Evolutionary conservation across 2,329 filamentous ascomycete genomes (phyloP), one percentile per base, ranked within the genome.

Genomic region (Phoma herbarum): DNA sequence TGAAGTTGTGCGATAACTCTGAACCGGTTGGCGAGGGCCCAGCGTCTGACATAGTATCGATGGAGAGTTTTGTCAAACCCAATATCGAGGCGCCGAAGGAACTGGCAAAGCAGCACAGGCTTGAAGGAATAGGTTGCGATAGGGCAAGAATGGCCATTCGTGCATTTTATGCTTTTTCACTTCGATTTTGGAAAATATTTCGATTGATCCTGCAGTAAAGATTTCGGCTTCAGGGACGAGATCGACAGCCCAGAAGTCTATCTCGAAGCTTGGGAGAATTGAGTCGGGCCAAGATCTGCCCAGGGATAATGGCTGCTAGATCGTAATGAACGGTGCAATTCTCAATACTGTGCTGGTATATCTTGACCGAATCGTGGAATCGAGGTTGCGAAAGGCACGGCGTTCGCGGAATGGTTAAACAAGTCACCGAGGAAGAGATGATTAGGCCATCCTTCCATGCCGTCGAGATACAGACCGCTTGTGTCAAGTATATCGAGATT

Each of bases 171-270:
- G 50, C 70, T 82, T 59, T 76, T 76, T 10, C 69, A 75, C 51
- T 80, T 81, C 58, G 78, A 81, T 60, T 80, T 79, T 54, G 79
- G 82, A 61, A 70, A 80, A 41, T 77, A 81, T 41, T 78, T 78
- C 60, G 79, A 82, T 62, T 79, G 82, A 77, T 75, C 11, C 78
- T 78, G 69, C 75, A 77, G 67, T 79, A 81, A 64, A 72, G 67
- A 22, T 75, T 72, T 7, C 77, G 79, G n/a, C 79, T 81, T 63
- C 26, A 41, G 22, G 1, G 79, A 82, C 65, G 79, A 81, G 68
- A 72, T 77, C 18, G 67, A 61, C n/a, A 76, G 77, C 6, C 61
- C 61, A 35, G 45, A 77, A 48, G 68, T 78, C 1, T 82, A 80
- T 78, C 73, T 78, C 8, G 62, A 57, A 8, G 76, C 80, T 18